Evolutionary conservation across 306 rosid genomes (phyloP).

Genomic region (Malus asiatica): DNA sequence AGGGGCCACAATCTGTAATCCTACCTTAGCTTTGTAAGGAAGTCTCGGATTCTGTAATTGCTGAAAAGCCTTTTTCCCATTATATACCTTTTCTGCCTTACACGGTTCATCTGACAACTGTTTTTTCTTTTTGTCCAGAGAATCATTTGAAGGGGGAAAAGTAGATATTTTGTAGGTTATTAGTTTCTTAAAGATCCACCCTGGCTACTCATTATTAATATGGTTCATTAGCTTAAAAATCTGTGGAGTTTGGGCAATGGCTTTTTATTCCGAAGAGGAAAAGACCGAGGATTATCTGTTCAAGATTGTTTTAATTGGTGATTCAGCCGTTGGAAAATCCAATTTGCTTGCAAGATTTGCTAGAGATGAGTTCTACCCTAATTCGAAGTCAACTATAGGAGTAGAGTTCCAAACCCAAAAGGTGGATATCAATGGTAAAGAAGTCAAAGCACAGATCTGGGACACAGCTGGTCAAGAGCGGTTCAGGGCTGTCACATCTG

Average conservation of each 20-base stretch:
- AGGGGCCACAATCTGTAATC: not conserved
- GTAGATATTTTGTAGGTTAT: slow-evolving; percentile 26
- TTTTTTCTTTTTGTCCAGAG: slow-evolving; percentile 22
- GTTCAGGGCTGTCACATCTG: slow-evolving; percentile 89
- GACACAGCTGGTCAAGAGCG: slow-evolving; percentile 95
- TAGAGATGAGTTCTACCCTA: slow-evolving; percentile 86
- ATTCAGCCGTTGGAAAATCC: slow-evolving; percentile 89
- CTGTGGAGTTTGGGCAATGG: slow-evolving; percentile 48
- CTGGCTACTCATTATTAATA: slow-evolving; percentile 27
- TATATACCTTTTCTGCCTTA: slow-evolving; percentile 27
- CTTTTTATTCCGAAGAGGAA: slow-evolving; percentile 53
- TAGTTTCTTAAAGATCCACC: slow-evolving; percentile 22
- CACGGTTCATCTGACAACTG: slow-evolving; percentile 17
- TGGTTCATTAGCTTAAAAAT: slow-evolving; percentile 32
- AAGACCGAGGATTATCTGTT: slow-evolving; percentile 88
- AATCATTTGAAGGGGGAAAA: slow-evolving; percentile 18
- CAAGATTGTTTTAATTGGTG: slow-evolving; percentile 88
- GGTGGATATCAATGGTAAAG: slow-evolving; percentile 74
- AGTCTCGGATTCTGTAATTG: slow-evolving; percentile 14
- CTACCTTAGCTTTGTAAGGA: slow-evolving; percentile 21
- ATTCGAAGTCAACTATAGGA: slow-evolving; percentile 88
- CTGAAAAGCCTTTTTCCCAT: not conserved
- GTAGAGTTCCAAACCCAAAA: slow-evolving; percentile 92
- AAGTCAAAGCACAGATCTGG: slow-evolving; percentile 90
- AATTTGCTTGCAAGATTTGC: slow-evolving; percentile 90